Base-by-base conservation (phyloP, 441 rosid genomes). In the Adansonia rubrostipa region DNA sequence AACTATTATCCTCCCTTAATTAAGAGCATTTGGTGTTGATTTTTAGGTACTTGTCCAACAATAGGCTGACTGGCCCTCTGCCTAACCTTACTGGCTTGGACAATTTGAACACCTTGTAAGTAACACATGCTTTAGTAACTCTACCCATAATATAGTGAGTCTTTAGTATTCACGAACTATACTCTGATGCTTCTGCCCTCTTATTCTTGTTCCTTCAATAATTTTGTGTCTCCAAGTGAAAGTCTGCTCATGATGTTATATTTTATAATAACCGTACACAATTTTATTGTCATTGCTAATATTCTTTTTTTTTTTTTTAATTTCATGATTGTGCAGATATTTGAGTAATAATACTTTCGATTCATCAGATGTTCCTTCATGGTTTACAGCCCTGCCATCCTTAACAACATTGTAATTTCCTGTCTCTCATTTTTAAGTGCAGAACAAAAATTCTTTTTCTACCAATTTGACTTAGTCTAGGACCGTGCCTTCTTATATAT, bases 31-130 rank as follows among this genome's bases (percentile, higher is more conserved):
- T 45, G 42, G 1, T 42, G 0, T 19, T 74, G 70, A 69, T 24
- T 73, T 82, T 76, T 84, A 96, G 99, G 87, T 84, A 40, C 71
- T 81, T 96, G 85, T 89, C 97, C 76, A 88, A 91, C 83, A 94
- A 93, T 63, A 11, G 0, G 68, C 80, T 96, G 17, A 78, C 71
- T 0, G 98, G 96, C 67, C 82, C 78, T 36, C 47, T 93, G 69
- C 98, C 97, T 20, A 72, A 89, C 88, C 89, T 96, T 63, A 57
- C 85, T 15, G 86, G 83, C 80, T 80, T 94, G 89, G 74, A 20
- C 63, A 15, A 4, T 76, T 94, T 96, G 79, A 78, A 68, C 78
- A 88, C 87, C 71, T 67, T 96, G 98, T 94, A 88, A 91, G 91
- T 86, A 53, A 17, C 9, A 48, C 50, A 33, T 51, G 15, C 60